Evolutionary conservation across 1,284 basidiomycete genomes (phyloP), one percentile per base, ranked within the genome.

Genomic region (Ceratobasidium sp.): DNA sequence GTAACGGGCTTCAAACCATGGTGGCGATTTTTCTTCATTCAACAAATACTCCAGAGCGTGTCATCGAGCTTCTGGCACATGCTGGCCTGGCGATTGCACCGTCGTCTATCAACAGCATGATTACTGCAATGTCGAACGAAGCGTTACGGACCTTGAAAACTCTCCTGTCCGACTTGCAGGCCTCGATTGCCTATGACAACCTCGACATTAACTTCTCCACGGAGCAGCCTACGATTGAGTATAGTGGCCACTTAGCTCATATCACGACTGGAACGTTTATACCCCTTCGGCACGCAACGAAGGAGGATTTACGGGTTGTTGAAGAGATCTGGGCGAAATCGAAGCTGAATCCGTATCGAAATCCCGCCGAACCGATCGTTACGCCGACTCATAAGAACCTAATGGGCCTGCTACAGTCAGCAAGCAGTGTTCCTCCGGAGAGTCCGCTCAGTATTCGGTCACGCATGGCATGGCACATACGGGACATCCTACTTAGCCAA

Each of bases 271-370:
- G 77, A 3, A 33, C 62, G 20, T 46, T 69, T 15, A 5, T 73
- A 6, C 77, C 42, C 10, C 26, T 78, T 4, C 77, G 40, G 23
- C 1, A 52, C 44, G 61, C 52, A 6, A 66, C 20, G 12, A 20
- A 44, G 13, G 69, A 66, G 13, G 68, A 78, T 59, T 15, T 74
- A 26, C 52, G 61, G 6, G 52, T 54, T 15, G 33, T 48, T 2
- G 9, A 56, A 33, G 44, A 73, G 38, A 28, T 78, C 26, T 77
- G 76, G 76, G 61, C 20, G 42, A 59, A 56, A n/a, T 4, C 23
- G 33, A 26, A 52, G 7, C 20, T 70, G 5, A 77, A 71, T 62
- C 54, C 40, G 1, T 85, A 85, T n/a, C 52, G 59, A 2, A 44
- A 69, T 26, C 26, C 26, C 2, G 12, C 52, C 33, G 33, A 33